Percentiles rank a stretch among this genome's conserved stretches.
These are phyloP conservation scores for Pachyrhizus erosus DNA, from an alignment of 306 rosid genomes.

Conservation along the genomic window DNA sequence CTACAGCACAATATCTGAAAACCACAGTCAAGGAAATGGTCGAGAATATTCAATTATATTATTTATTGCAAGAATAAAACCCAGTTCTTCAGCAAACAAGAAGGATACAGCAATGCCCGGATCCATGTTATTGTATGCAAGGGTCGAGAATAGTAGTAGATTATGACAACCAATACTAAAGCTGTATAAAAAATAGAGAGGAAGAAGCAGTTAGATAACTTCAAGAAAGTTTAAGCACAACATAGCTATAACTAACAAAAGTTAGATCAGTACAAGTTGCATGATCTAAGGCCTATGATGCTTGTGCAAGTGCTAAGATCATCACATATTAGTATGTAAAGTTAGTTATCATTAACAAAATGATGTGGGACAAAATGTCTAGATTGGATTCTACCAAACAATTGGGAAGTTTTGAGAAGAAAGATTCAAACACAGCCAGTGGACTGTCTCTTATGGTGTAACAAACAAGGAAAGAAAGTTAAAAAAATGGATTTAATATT, in stretches of 20 bases:
- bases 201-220: conserved; percentile 46
- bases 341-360: conserved; percentile 1
- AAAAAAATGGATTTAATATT: neutral
- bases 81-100: conserved; percentile 40
- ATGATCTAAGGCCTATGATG: conserved; percentile 11
- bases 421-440: conserved; percentile 12
- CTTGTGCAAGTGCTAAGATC: conserved; percentile 14
- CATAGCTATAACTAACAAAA: conserved; percentile 29
- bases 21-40: conserved; percentile 67
- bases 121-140: conserved; percentile 71
- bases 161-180: conserved; percentile 73
- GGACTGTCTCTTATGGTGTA: neutral
- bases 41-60: conserved; percentile 23
- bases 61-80: conserved; percentile 35
- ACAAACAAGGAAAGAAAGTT: neutral
- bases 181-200: conserved; percentile 64
- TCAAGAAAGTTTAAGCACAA: conserved; percentile 12
- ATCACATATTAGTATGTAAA: conserved; percentile 9
- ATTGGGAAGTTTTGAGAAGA: conserved; percentile 18
- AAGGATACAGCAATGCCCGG: conserved; percentile 89
- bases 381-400: conserved; percentile 23
- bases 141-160: conserved; percentile 93
- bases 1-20: conserved; percentile 88
- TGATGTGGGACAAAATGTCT: neutral
- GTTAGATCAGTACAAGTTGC: conserved; percentile 21